These are phyloP conservation scores for Fusarium pseudoanthophilum DNA, from an alignment of 2,329 filamentous ascomycete genomes.

Conservation along the genomic window DNA sequence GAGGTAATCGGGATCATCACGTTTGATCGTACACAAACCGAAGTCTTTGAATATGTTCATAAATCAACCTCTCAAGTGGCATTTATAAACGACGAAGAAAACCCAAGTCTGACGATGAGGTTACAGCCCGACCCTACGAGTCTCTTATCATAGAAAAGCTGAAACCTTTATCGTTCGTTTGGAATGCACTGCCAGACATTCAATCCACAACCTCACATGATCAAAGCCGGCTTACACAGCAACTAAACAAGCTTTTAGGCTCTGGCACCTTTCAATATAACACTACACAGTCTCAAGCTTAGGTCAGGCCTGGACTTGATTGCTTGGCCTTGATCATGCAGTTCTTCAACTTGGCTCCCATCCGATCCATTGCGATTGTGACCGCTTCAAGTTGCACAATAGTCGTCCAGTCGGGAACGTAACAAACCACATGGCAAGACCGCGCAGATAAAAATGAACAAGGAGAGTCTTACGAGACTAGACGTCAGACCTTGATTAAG, in stretches of 20 bases:
- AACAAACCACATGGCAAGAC: constrained; percentile 21
- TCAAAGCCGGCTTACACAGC: neutral
- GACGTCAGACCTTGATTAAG: neutral
- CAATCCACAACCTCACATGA: neutral
- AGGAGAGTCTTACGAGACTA: neutral
- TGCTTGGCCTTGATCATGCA: constrained; percentile 4
- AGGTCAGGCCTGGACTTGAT: neutral
- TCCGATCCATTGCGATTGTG: constrained; percentile 23
- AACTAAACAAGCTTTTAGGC: constrained; percentile 11
- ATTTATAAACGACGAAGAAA: neutral
- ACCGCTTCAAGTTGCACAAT: constrained; percentile 23
- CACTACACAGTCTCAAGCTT: constrained; percentile 16
- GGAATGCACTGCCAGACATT: constrained; percentile 8
- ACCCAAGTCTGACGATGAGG: neutral
- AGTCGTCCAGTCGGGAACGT: constrained; percentile 34
- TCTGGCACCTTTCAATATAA: neutral
- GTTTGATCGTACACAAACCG: too few relatives aligned
- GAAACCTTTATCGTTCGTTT: neutral
- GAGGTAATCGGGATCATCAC: neutral
- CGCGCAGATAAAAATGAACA: constrained; percentile 22
- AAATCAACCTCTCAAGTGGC: neutral
- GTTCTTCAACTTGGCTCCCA: constrained; percentile 1
- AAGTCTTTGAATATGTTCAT: neutral
- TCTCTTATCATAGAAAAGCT: neutral
- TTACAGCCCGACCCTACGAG: neutral